Conservation (phyloP, 345 rosid species). For the Durio zibethinus region DNA sequence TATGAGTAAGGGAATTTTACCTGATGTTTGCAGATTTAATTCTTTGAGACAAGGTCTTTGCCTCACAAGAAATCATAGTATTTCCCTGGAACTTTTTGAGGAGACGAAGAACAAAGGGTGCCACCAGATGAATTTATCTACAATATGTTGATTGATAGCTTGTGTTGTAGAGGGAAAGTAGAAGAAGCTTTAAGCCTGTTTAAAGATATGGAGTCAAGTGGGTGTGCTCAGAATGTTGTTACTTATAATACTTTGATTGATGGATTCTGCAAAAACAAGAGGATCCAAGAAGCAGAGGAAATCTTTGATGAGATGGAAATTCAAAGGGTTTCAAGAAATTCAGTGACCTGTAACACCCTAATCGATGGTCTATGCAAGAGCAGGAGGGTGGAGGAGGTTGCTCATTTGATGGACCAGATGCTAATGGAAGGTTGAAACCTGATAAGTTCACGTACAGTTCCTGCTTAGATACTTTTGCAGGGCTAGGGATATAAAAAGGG, state of each 20-base stretch:
- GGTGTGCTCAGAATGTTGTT: slow-evolving; percentile 69
- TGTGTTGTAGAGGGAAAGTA: slow-evolving; percentile 63
- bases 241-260: slow-evolving; percentile 58
- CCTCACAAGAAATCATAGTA: slow-evolving; percentile 45
- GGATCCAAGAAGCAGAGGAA: slow-evolving; percentile 77
- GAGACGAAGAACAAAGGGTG: slow-evolving; percentile 88
- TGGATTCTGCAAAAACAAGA: slow-evolving; percentile 79
- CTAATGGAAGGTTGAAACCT: slow-evolving; percentile 83
- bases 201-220: slow-evolving; percentile 75
- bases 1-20: slow-evolving; percentile 71
- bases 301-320: slow-evolving; percentile 92
- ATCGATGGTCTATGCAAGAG: slow-evolving; percentile 79
- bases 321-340: slow-evolving; percentile 79
- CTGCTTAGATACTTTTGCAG: slow-evolving; percentile 71
- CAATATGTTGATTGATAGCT: slow-evolving; percentile 73
- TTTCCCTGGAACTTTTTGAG: slow-evolving; percentile 62
- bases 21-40: slow-evolving; percentile 68
- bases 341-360: slow-evolving; percentile 82
- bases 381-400: slow-evolving; percentile 73
- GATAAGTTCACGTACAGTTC: slow-evolving; percentile 87
- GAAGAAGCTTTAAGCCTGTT: slow-evolving; percentile 63
- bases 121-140: slow-evolving; percentile 64
- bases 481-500: slow-evolving; percentile 70
- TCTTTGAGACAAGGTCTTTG: slow-evolving; percentile 78
- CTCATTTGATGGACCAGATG: slow-evolving; percentile 91